Evolutionary conservation across 2,329 filamentous ascomycete species (phyloP).

Genomic region (Zalaria obscura): DNA sequence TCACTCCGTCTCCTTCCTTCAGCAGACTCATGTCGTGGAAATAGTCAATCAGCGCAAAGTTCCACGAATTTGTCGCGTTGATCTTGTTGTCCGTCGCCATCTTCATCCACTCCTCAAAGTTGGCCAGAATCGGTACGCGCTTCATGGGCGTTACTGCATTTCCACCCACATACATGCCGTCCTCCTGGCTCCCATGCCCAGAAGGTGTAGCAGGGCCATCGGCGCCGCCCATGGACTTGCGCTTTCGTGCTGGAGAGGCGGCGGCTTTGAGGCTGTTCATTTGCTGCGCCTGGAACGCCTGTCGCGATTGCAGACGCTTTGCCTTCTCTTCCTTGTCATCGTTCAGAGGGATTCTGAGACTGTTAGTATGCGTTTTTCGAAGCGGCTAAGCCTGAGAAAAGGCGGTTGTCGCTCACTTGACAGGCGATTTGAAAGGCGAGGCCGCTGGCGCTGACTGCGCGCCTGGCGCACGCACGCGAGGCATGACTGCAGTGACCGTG

Average conservation of each 20-base stretch:
- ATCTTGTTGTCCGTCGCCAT: constrained; percentile 98
- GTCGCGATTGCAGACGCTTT: constrained; percentile 70
- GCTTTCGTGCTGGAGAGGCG: constrained; percentile 56
- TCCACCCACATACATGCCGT: constrained; percentile 50
- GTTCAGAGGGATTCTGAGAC: constrained; percentile 73
- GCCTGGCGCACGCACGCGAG: constrained; percentile 13
- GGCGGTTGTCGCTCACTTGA: constrained; percentile 22
- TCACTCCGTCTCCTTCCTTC: constrained; percentile 92
- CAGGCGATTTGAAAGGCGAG: constrained; percentile 38
- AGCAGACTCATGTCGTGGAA: constrained; percentile 98
- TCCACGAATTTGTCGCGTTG: constrained; percentile 97
- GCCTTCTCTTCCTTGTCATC: constrained; percentile 91
- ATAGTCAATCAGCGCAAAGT: constrained; percentile 98
- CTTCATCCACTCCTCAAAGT: constrained; percentile 99
- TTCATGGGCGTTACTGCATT: constrained; percentile 86
- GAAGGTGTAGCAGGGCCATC: constrained; percentile 36
- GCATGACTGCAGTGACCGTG: constrained; percentile 12
- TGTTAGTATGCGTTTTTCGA: neutral
- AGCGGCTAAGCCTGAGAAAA: neutral
- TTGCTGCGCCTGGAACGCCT: constrained; percentile 77
- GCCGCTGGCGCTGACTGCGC: constrained; percentile 31
- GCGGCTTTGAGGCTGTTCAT: constrained; percentile 84
- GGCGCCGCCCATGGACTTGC: constrained; percentile 36
- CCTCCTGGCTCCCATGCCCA: constrained; percentile 28
- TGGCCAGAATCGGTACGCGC: constrained; percentile 85